Evolutionary conservation across 345 rosid species (phyloP).

Genomic region (Dipteronia sinensis): DNA sequence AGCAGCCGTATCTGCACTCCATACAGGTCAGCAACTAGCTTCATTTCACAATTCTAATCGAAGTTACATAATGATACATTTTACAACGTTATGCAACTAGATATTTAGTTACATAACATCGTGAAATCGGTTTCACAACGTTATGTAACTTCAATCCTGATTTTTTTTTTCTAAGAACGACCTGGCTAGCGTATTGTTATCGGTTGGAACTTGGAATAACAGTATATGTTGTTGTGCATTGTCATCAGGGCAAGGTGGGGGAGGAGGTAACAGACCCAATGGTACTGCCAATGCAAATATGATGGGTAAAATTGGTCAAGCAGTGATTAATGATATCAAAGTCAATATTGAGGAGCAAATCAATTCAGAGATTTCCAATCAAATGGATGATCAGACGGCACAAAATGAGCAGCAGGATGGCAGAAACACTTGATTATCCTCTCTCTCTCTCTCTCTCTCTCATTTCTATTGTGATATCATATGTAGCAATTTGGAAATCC

Average conservation of each 20-base stretch:
- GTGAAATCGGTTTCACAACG: too few relatives aligned
- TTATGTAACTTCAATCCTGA: background rate
- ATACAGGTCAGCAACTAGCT: conserved; percentile 17
- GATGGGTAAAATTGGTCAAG: conserved; percentile 16
- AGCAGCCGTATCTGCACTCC: conserved; percentile 27
- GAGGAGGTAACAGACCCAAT: conserved; percentile 14
- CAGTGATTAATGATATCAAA: conserved; percentile 19
- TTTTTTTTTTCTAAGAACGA: background rate
- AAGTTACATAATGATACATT: too few relatives aligned
- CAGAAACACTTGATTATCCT: background rate
- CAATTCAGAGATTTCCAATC: background rate
- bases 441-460: background rate
- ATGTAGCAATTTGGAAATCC: background rate
- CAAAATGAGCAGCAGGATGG: background rate
- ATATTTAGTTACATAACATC: too few relatives aligned
- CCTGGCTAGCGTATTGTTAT: too few relatives aligned
- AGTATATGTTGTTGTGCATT: background rate
- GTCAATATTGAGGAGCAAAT: conserved; percentile 22
- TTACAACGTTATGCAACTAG: too few relatives aligned
- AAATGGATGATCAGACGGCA: background rate
- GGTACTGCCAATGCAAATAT: background rate
- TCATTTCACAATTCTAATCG: too few relatives aligned
- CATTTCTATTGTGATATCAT: background rate
- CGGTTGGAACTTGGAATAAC: too few relatives aligned
- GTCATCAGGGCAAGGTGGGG: conserved; percentile 22